Conservation (phyloP, 2,329 filamentous ascomycete genomes). For the Metarhizium sp. region DNA sequence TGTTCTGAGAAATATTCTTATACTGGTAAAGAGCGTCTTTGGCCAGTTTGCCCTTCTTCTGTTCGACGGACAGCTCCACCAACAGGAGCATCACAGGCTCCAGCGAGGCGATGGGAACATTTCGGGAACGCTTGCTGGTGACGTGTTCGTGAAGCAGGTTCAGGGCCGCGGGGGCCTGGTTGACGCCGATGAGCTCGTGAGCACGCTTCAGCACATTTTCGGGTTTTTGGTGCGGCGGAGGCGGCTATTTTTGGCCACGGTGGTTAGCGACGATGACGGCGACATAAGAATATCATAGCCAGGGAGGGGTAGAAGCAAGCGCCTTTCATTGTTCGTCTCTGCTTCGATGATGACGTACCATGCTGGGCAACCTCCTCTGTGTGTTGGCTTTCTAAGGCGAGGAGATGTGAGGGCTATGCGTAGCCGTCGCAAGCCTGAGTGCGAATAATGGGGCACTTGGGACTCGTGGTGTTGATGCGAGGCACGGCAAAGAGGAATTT, state of each 20-base stretch:
- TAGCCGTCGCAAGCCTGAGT: slow-evolving; percentile 29
- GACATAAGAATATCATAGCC: slow-evolving; percentile 12
- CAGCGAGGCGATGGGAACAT: slow-evolving; percentile 89
- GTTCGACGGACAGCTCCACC: slow-evolving; percentile 91
- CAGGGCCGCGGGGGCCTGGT: slow-evolving; percentile 84
- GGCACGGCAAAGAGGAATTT: slow-evolving; percentile 27
- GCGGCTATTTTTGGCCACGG: slow-evolving; percentile 52
- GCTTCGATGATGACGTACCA: slow-evolving; percentile 25
- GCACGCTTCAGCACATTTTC: slow-evolving; percentile 99
- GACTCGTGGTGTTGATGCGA: slow-evolving; percentile 29
- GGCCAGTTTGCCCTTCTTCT: slow-evolving; percentile 95
- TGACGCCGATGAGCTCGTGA: slow-evolving; percentile 96
- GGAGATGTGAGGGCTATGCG: slow-evolving; percentile 27
- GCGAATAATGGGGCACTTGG: slow-evolving; percentile 26
- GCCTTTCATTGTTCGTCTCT: slow-evolving; percentile 14
- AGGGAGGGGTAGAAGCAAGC: slow-evolving; percentile 12
- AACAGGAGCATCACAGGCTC: slow-evolving; percentile 98
- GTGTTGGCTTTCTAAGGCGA: slow-evolving; percentile 25
- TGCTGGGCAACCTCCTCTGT: slow-evolving; percentile 44
- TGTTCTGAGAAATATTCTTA: slow-evolving; percentile 99
- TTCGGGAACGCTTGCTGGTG: slow-evolving; percentile 94
- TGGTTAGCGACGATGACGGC: slow-evolving; percentile 1
- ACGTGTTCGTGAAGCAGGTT: slow-evolving; percentile 98
- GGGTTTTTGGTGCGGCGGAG: slow-evolving; percentile 92
- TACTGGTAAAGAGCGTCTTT: slow-evolving; percentile 99